Conservation (phyloP, 345 rosid species). For the Heritiera fomes region DNA sequence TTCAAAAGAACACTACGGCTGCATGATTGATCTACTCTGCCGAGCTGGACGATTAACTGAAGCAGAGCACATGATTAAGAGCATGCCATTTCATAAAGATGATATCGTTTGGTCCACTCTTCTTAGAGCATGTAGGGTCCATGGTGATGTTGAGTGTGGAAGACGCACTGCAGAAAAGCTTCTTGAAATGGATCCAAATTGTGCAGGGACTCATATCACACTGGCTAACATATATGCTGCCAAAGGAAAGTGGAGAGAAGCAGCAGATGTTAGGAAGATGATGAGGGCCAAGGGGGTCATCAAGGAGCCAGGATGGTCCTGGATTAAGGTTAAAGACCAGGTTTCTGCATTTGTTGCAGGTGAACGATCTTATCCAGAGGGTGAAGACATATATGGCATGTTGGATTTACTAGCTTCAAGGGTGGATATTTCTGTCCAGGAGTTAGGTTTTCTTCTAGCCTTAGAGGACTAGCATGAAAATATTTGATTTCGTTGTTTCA, state of each 20-base stretch:
- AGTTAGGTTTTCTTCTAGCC: conserved; percentile 30
- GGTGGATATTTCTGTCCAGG: conserved; percentile 33
- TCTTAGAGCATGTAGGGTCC: conserved; percentile 64
- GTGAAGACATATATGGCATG: conserved; percentile 51
- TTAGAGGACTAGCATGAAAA: conserved; percentile 16
- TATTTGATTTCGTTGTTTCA: conserved; percentile 7
- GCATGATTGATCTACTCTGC: conserved; percentile 89
- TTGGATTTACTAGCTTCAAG: conserved; percentile 47
- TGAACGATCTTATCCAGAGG: conserved; percentile 53
- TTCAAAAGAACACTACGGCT: conserved; percentile 85
- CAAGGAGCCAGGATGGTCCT: conserved; percentile 92
- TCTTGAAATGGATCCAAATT: conserved; percentile 67
- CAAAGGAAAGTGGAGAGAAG: conserved; percentile 77
- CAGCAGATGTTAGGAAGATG: conserved; percentile 62
- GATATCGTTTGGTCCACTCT: conserved; percentile 88
- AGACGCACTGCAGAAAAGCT: conserved; percentile 59
- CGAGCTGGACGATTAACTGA: conserved; percentile 69
- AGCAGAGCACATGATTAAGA: conserved; percentile 71
- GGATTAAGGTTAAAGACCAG: conserved; percentile 59
- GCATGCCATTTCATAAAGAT: conserved; percentile 65
- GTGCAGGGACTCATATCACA: conserved; percentile 74
- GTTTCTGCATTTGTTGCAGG: conserved; percentile 67
- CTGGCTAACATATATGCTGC: conserved; percentile 75
- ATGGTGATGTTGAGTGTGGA: conserved; percentile 70
- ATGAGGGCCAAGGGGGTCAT: conserved; percentile 73